Evolutionary conservation across 176 grass and related monocot genomes (phyloP), one percentile per base, ranked within the genome.

Genomic region (Phragmites australis): DNA sequence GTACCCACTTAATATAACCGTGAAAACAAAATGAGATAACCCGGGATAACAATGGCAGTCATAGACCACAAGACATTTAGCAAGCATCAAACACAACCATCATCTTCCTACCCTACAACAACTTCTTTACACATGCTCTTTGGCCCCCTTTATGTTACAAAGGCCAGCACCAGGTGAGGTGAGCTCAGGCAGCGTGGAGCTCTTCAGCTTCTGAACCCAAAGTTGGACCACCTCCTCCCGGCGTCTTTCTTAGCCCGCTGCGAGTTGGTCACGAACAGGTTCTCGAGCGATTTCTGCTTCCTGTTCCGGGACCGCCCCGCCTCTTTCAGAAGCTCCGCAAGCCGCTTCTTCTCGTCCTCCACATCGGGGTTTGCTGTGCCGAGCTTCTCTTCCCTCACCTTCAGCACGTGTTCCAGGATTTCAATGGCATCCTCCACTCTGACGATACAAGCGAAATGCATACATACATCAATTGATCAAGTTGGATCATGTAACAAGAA

Each of bases 381-480:
- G 3, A 99, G 93, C 67, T 95, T 93, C 75, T 99, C 93, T 73
- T 99, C 97, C 40, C 97, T 78, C 75, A 93, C 90, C 77, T 99
- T 99, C 40, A 99, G 84, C 22, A 99, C 93, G 3, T 96, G 90
- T 48, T 96, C 97, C 70, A 99, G 82, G 78, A 99, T 93, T 45
- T 93, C 90, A 26, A 99, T 99, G 17, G 97, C 97, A 54, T 99
- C 90, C 42, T 93, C 97, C 76, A 99, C 97, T 74, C 97, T 99
- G 78, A 29, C 43, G 41, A 68, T 22, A 26, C 9, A 67, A 66
- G 22, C 6, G 7, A 60, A 65, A 49, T 17, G 22, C 6, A 34
- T 6, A 48, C 11, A 19, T 44, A 46, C 49, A 37, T 69, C 18
- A 56, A 18, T 29, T 7, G 16, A 77, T 22, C 50, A 13, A 60